Percentiles rank a stretch among this genome's conserved stretches.
Conservation (phyloP, 768 basidiomycete species). For the Lactarius vividus region DNA sequence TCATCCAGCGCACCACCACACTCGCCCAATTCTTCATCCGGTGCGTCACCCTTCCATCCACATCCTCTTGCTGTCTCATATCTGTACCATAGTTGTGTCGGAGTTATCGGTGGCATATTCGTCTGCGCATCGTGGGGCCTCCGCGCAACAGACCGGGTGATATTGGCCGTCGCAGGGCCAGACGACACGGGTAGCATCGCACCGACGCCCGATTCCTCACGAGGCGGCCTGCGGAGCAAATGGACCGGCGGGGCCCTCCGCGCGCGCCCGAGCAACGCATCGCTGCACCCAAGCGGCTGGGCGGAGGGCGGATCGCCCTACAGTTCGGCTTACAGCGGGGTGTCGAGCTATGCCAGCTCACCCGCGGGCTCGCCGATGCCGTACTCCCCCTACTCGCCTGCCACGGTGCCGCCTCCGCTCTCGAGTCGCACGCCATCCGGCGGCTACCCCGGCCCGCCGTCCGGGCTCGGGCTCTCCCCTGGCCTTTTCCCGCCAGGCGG, state of each 20-base stretch:
- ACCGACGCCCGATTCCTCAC: conserved; percentile 56
- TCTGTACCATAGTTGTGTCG: conserved; percentile 53
- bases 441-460: conserved; percentile 14
- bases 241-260: conserved; percentile 69
- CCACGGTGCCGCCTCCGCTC: not conserved
- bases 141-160: conserved; percentile 42
- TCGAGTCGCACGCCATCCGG: conserved; percentile 7
- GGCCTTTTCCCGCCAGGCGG: conserved; percentile 7
- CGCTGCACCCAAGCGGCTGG: conserved; percentile 38
- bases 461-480: conserved; percentile 24
- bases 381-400: conserved; percentile 35
- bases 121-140: conserved; percentile 64
- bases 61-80: not conserved
- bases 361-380: conserved; percentile 35
- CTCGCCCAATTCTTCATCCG: conserved; percentile 80
- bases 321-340: conserved; percentile 7
- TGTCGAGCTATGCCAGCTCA: conserved; percentile 36
- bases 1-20: conserved; percentile 85
- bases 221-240: conserved; percentile 55
- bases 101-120: conserved; percentile 92
- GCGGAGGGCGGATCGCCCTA: conserved; percentile 51
- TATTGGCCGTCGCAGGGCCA: conserved; percentile 54
- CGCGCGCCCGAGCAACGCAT: conserved; percentile 42
- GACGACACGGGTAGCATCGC: conserved; percentile 67
- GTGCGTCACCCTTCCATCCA: conserved; percentile 29